Base-by-base conservation (phyloP, 176 grass and related monocot species). In the Oryza coarctata region DNA sequence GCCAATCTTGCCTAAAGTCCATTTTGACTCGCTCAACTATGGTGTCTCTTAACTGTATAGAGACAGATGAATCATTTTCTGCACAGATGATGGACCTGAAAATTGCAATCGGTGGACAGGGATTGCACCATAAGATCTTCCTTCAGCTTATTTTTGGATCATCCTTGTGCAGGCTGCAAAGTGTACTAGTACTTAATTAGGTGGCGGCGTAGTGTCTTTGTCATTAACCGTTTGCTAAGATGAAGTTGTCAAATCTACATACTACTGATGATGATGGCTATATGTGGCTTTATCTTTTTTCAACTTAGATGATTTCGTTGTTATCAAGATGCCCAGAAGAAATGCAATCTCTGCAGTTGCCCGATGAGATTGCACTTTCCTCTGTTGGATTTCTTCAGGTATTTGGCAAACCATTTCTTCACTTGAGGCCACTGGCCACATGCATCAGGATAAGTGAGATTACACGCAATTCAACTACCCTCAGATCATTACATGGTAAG, bases 381-480 rank as follows among this genome's bases (percentile, higher is more conserved):
- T 66, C 40, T 79, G 9, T 6, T 60, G 45, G 45, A 78, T 79
- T 73, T 15, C n/a, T 74, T 79, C 26, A 79, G 73, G 39, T 58
- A 65, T 70, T 36, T 77, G 50, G 5, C 31, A 75, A 33, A 39
- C 65, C 72, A 61, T 30, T 2, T 29, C 29, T 39, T 38, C 15
- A 36, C 22, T 64, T 71, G 32, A 33, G 3, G 32, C 32, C 73
- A 45, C 52, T 47, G 12, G 20, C 78, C 57, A 83, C 67, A 67
- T 78, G 73, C 58, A 30, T 41, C 73, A 22, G 13, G 10, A 75
- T 25, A 36, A 75, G 3, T 2, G 49, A 52, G 49, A 52, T 52
- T 9, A 52, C 49, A 52, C 49, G 49, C 49, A 52, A 50, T 52
- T 20, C 49, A 18, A 47, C 44, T 5, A 14, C 44, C 12, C 44